Evolutionary conservation across 768 basidiomycete genomes (phyloP).

Genomic region (Rhodotorula babjevae): DNA sequence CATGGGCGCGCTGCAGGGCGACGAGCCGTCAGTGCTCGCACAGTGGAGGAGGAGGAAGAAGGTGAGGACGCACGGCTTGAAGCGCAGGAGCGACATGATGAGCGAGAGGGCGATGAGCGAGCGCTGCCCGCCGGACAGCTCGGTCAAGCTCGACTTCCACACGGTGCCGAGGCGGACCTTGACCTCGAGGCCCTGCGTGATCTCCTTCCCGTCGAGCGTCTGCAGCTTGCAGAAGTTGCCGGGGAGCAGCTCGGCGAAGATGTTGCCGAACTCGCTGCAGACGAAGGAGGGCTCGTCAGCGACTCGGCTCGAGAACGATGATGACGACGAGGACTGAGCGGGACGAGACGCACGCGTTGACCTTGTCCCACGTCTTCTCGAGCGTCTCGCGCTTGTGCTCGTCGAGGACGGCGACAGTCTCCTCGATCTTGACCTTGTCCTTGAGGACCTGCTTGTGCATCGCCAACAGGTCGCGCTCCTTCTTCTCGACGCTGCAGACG

Average conservation of each 20-base stretch:
- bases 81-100: conserved; percentile 98
- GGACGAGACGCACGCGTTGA: conserved; percentile 64
- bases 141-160: conserved; percentile 97
- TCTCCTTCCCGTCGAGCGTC: conserved; percentile 85
- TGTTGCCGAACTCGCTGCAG: conserved; percentile 84
- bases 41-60: neutral
- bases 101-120: conserved; percentile 95
- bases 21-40: neutral
- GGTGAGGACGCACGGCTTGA: conserved; percentile 62
- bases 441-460: conserved; percentile 81
- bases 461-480: conserved; percentile 76
- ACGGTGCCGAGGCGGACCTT: conserved; percentile 90
- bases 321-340: neutral
- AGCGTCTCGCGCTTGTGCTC: conserved; percentile 89
- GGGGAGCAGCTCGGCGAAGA: conserved; percentile 90
- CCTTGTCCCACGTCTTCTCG: conserved; percentile 92
- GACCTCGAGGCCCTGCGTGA: conserved; percentile 93
- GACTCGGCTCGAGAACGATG: neutral
- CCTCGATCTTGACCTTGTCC: conserved; percentile 92
- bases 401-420: conserved; percentile 87
- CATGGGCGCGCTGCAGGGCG: conserved; percentile 66
- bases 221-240: conserved; percentile 94
- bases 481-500: conserved; percentile 75
- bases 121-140: conserved; percentile 95
- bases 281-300: neutral